Evolutionary conservation across 768 basidiomycete genomes (phyloP).

Genomic region (Chalciporus pseudorubinellus): DNA sequence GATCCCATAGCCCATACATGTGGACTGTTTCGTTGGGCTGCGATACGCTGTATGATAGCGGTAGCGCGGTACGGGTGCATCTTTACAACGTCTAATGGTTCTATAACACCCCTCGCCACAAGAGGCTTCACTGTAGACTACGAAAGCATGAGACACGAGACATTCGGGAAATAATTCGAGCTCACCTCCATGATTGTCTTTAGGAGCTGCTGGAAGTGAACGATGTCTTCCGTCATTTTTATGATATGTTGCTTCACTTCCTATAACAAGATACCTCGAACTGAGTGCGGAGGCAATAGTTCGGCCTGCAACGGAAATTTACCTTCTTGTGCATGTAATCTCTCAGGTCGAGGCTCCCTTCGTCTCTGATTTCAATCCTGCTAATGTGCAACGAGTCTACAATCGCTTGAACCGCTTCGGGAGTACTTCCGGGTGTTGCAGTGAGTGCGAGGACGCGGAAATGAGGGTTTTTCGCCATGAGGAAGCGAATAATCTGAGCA

Average conservation of each 20-base stretch:
- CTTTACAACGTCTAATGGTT: conserved; percentile 52
- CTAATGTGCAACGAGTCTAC: conserved; percentile 95
- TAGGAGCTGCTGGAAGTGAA: conserved; percentile 64
- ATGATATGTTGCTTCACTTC: conserved; percentile 78
- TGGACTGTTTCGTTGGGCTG: conserved; percentile 33
- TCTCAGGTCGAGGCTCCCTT: conserved; percentile 82
- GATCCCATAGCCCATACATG: conserved; percentile 48
- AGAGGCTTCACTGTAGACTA: conserved; percentile 39
- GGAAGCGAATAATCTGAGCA: conserved; percentile 78
- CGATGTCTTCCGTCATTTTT: conserved; percentile 64
- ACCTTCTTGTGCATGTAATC: conserved; percentile 90
- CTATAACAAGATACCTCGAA: conserved; percentile 36
- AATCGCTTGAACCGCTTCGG: conserved; percentile 84
- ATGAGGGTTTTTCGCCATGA: conserved; percentile 94
- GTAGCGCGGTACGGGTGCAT: conserved; percentile 68
- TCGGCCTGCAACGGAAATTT: conserved; percentile 9
- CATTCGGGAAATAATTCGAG: conserved; percentile 1
- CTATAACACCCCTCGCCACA: conserved; percentile 41
- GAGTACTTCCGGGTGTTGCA: conserved; percentile 87
- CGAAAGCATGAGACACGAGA: conserved; percentile 2
- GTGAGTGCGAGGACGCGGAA: conserved; percentile 92
- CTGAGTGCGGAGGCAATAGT: not conserved
- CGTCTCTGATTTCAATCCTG: conserved; percentile 91
- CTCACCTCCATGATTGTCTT: conserved; percentile 72
- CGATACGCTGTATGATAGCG: conserved; percentile 39